phyloP scores from a whole-genome alignment of 257 asterid species.

The Handroanthus guayacan region DNA sequence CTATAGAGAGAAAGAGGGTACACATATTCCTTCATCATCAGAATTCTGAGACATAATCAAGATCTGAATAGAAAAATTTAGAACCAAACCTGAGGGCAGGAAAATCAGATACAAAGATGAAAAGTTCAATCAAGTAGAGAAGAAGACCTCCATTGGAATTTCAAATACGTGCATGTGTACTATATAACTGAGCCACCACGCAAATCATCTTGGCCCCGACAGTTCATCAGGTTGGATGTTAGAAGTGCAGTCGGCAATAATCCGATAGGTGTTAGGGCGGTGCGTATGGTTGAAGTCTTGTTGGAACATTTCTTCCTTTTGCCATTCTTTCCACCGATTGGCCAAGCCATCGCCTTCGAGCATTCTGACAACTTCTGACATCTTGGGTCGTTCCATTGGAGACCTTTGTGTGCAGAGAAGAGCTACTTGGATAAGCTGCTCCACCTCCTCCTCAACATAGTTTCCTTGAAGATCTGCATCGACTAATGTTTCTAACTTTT shows the following conservation, averaged over 20 bases:
- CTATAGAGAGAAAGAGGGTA: background rate
- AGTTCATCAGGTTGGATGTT: slow-evolving; percentile 79
- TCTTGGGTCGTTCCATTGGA: slow-evolving; percentile 85
- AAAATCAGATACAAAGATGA: slow-evolving; percentile 40
- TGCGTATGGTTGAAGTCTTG: slow-evolving; percentile 59
- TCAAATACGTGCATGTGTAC: background rate
- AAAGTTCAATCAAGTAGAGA: slow-evolving; percentile 16
- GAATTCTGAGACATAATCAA: slow-evolving; percentile 19
- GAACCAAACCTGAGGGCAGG: slow-evolving; percentile 8
- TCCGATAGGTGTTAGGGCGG: slow-evolving; percentile 62
- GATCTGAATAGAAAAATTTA: background rate
- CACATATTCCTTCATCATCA: slow-evolving; percentile 28
- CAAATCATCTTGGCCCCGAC: slow-evolving; percentile 72
- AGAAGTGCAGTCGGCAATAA: slow-evolving; percentile 66
- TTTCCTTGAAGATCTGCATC: slow-evolving; percentile 77
- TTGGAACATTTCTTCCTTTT: slow-evolving; percentile 82
- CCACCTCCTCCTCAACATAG: slow-evolving; percentile 79
- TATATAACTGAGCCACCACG: background rate
- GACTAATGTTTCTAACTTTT: slow-evolving; percentile 33
- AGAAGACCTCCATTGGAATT: background rate
- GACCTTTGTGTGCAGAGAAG: slow-evolving; percentile 84
- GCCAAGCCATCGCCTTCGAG: slow-evolving; percentile 96
- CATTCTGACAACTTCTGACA: slow-evolving; percentile 95
- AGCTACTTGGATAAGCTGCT: slow-evolving; percentile 86
- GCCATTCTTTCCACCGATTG: slow-evolving; percentile 98